These are phyloP conservation scores for Lichenothelia convexa DNA, from an alignment of 495 filamentous ascomycete genomes.

Conservation along the genomic window DNA sequence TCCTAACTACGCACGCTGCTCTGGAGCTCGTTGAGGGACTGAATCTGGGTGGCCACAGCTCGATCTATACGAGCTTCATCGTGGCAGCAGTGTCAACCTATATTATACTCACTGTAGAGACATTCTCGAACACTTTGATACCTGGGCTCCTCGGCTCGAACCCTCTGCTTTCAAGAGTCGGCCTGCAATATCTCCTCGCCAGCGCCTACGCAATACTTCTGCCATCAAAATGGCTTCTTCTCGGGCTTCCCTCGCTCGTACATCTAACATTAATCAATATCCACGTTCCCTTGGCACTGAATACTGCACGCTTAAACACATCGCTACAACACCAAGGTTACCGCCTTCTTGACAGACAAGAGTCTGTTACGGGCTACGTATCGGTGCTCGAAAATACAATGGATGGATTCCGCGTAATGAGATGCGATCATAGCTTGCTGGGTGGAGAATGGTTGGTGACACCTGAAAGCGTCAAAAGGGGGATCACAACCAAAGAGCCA, in stretches of 20 bases:
- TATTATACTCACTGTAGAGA: conserved; percentile 37
- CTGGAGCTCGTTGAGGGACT: conserved; percentile 37
- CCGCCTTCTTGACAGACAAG: conserved; percentile 55
- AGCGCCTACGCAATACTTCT: conserved; percentile 42
- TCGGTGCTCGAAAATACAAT: conserved; percentile 64
- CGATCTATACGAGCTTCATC: no score
- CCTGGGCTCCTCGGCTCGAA: conserved; percentile 39
- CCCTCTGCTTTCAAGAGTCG: conserved; percentile 47
- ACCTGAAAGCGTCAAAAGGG: conserved; percentile 13
- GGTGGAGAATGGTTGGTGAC: conserved; percentile 80
- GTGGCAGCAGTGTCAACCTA: no score
- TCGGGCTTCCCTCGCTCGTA: conserved; percentile 47
- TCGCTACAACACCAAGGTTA: conserved; percentile 37
- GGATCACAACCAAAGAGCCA: conserved; percentile 44
- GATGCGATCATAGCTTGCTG: conserved; percentile 84
- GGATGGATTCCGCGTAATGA: conserved; percentile 59
- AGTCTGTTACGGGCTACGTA: conserved; percentile 79
- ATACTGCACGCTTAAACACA: conserved; percentile 39
- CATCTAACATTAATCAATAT: conserved; percentile 54
- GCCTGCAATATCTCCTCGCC: conserved; percentile 48
- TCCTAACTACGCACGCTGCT: conserved; percentile 42
- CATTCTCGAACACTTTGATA: conserved; percentile 29
- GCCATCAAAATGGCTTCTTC: conserved; percentile 46
- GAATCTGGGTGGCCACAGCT: conserved; percentile 34
- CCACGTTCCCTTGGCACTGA: conserved; percentile 38